Base-by-base conservation (phyloP, 1,284 basidiomycete species). In the Cutaneotrichosporon sp. region DNA sequence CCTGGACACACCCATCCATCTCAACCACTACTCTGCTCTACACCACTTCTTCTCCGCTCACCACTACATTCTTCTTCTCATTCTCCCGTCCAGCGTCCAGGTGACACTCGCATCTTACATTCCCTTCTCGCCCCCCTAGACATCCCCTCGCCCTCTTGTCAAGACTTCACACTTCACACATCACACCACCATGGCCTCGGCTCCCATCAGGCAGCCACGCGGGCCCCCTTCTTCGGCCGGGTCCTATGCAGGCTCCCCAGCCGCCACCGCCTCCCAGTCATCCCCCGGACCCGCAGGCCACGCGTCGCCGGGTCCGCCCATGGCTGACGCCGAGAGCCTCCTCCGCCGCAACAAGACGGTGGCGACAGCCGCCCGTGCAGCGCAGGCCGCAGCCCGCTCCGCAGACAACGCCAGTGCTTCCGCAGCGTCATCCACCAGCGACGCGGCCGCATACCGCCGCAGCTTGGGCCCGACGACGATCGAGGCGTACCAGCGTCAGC, bases 191-290 rank as follows among this genome's bases (percentile, higher is more conserved):
- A 70, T 72, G 66, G 59, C 68, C 20, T 68, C 66, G 53, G 67
- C 69, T 16, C 75, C 75, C 11, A 76, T 78, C 54, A 67, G 76
- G 52, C 75, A 77, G 63, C 76, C 76, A 9, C 68, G 74, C 50
- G 76, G 76, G 18, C 76, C 75, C 10, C 71, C 76, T 5, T 62
- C 69, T 25, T 65, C 68, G 57, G 59, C 69, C 16, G 53, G 49
- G 4, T 24, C 58, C 34, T 20, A 42, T 11, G 11, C 59, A 14
- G 36, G 24, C 18, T 24, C 42, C 18, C 6, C 42, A 16, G 54
- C 56, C n/a, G 34, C 65, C 22, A 38, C 64, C 42, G 31, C 54
- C 27, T 25, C 54, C 36, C 59, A 38, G 25, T 42, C 58, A 1
- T 31, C 25, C 11, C 11, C 34, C 33, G 18, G 11, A 34, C 7